Evolutionary conservation across 345 rosid species (phyloP), one percentile per base, ranked within the genome.

Genomic region (Moricandia arvensis): DNA sequence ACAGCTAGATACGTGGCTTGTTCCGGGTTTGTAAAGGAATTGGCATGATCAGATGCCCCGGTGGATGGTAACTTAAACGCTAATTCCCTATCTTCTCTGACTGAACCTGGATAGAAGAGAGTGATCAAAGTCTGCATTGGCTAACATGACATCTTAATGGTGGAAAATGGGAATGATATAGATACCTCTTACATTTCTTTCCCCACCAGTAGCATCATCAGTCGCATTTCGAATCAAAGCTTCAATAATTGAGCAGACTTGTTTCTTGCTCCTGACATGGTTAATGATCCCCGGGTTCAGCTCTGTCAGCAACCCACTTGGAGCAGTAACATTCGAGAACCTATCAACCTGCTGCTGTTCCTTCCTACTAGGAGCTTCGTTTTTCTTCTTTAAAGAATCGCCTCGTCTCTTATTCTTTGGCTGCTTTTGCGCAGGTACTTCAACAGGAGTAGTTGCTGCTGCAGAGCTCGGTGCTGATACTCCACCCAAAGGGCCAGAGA

Each of bases 251-350:
- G 99, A 89, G 79, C 86, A 96, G 47, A 95, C 99, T 73, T 95
- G 99, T 75, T 84, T 86, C 79, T 79, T 93, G 65, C 86, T 93
- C 75, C 99, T 86, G 35, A 95, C 91, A 72, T 89, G 95, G 83
- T 88, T 90, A 76, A 95, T 89, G 66, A 95, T 95, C 53, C 99
- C 97, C 0, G 96, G 99, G 76, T 92, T 95, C 83, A 95, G 65
- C 57, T 85, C 94, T 55, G 89, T 92, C 67, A 95, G 87, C 76
- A 90, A 83, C 41, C 97, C 98, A 76, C 96, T 95, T 1, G 99
- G 99, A 21, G 97, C 90, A 12, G 98, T 87, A 69, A 92, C 82
- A 82, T 88, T 89, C 5, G 98, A 70, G 54, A 95, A 88, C 81
- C 89, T 87, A 79, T 90, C 96, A 33, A 83, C 89, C 75, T 85